Evolutionary conservation across 2,329 filamentous ascomycete genomes (phyloP).

Genomic region (Chalaropsis ovoidea): DNA sequence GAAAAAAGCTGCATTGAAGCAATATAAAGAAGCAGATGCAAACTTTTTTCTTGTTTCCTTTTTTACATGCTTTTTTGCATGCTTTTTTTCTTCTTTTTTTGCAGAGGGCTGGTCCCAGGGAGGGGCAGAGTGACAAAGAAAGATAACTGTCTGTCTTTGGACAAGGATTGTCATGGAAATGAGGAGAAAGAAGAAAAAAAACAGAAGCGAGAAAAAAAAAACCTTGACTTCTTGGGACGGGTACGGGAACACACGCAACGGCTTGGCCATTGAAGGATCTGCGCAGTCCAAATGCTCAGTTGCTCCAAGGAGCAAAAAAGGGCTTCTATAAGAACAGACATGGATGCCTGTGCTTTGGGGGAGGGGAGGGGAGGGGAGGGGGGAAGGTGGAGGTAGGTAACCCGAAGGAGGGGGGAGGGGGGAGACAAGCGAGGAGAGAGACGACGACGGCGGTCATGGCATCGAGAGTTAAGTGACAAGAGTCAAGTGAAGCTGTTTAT

Average conservation of each 20-base stretch:
- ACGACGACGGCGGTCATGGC: too few relatives aligned
- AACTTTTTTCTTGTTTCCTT: conserved; percentile 6
- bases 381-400: too few relatives aligned
- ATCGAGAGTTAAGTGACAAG: too few relatives aligned
- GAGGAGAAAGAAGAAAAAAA: neutral
- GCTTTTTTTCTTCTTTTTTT: conserved; percentile 15
- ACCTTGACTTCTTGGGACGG: neutral
- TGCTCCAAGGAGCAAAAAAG: too few relatives aligned
- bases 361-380: too few relatives aligned
- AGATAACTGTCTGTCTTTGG: neutral
- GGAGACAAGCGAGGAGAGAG: too few relatives aligned
- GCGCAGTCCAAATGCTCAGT: neutral
- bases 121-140: neutral
- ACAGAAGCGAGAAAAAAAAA: neutral
- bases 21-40: conserved; percentile 2
- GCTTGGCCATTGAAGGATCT: neutral
- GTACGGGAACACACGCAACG: neutral
- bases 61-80: conserved; percentile 10
- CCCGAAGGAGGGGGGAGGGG: too few relatives aligned
- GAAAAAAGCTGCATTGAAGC: conserved; percentile 4
- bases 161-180: neutral
- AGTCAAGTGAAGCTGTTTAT: neutral
- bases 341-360: too few relatives aligned
- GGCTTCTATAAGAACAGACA: too few relatives aligned
- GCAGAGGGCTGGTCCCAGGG: neutral